A percentile compares a stretch with the other conserved stretches of the same genome.
Conservation (phyloP, 495 filamentous ascomycete species). For the Lichenothelia convexa region DNA sequence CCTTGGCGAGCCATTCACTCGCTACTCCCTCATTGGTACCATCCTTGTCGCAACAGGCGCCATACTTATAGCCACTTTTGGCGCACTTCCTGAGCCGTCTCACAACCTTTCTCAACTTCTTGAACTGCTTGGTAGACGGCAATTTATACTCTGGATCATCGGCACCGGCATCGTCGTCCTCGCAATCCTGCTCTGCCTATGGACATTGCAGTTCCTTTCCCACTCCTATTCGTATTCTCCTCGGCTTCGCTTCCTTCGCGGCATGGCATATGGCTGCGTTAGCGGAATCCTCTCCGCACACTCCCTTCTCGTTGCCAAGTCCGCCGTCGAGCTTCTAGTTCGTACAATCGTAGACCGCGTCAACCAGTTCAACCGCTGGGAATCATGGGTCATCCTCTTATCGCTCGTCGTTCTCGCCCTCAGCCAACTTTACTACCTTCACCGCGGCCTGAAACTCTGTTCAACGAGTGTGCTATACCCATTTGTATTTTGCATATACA, state of each 20-base stretch:
- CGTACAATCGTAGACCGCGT: conserved; percentile 69
- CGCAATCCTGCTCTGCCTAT: conserved; percentile 42
- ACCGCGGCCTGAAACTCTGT: conserved; percentile 80
- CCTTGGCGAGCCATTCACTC: conserved; percentile 83
- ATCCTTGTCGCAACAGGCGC: conserved; percentile 73
- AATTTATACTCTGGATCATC: conserved; percentile 87
- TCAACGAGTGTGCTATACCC: conserved; percentile 95
- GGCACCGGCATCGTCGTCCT: conserved; percentile 54
- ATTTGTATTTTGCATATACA: conserved; percentile 97
- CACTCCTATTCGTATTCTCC: conserved; percentile 31
- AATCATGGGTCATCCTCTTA: conserved; percentile 86
- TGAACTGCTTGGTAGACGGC: conserved; percentile 45
- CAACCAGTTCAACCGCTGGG: conserved; percentile 95
- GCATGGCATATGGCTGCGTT: conserved; percentile 67
- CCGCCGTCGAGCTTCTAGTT: conserved; percentile 89
- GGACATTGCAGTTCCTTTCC: conserved; percentile 35
- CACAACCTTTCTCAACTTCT: conserved; percentile 74
- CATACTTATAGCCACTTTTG: conserved; percentile 79
- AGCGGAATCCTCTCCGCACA: conserved; percentile 88
- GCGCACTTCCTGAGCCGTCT: conserved; percentile 86
- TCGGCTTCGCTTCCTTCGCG: conserved; percentile 61
- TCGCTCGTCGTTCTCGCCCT: conserved; percentile 69
- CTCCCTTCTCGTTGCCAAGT: conserved; percentile 83
- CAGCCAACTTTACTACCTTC: conserved; percentile 85
- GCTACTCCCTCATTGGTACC: conserved; percentile 76